phyloP scores from a whole-genome alignment of 805 yeast genomes.

The Sugiyamaella boreocaroliniensis region DNA sequence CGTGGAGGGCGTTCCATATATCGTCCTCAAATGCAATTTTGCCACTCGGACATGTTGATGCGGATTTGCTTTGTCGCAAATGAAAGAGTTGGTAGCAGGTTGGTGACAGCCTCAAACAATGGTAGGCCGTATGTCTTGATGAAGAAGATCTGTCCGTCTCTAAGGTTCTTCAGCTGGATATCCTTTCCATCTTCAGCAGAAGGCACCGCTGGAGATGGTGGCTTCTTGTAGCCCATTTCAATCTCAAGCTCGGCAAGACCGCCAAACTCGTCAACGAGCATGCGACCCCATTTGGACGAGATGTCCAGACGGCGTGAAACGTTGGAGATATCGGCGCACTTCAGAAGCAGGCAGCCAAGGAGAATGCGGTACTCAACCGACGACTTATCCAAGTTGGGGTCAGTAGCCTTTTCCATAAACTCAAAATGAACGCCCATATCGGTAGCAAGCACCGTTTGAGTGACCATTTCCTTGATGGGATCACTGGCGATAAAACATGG shows the following conservation, averaged over 20 bases:
- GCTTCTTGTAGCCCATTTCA: slow-evolving; percentile 23
- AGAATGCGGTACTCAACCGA: slow-evolving; percentile 25
- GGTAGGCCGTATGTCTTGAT: slow-evolving; percentile 74
- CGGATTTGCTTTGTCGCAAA: slow-evolving; percentile 21
- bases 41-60: slow-evolving; percentile 14
- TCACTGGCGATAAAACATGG: slow-evolving; percentile 28
- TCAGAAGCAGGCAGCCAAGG: slow-evolving; percentile 64
- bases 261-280: slow-evolving; percentile 68
- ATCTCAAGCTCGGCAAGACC: slow-evolving; percentile 55
- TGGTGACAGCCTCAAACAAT: slow-evolving; percentile 60
- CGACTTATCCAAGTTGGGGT: not conserved
- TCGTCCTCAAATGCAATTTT: not conserved
- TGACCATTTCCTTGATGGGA: slow-evolving; percentile 19
- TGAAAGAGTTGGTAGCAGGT: slow-evolving; percentile 43
- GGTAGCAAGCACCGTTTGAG: slow-evolving; percentile 63
- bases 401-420: slow-evolving; percentile 43
- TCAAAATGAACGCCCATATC: slow-evolving; percentile 88
- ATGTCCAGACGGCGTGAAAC: slow-evolving; percentile 74
- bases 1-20: not conserved
- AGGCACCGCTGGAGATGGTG: slow-evolving; percentile 5
- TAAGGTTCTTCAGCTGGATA: slow-evolving; percentile 31
- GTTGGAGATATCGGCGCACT: slow-evolving; percentile 94
- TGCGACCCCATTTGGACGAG: slow-evolving; percentile 80
- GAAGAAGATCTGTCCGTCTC: slow-evolving; percentile 74
- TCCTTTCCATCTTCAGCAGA: slow-evolving; percentile 1